A percentile compares a stretch with the other conserved stretches of the same genome.
These are phyloP conservation scores for Cenchrus purpureus DNA, from an alignment of 176 grass and related monocot species.

Conservation along the genomic window DNA sequence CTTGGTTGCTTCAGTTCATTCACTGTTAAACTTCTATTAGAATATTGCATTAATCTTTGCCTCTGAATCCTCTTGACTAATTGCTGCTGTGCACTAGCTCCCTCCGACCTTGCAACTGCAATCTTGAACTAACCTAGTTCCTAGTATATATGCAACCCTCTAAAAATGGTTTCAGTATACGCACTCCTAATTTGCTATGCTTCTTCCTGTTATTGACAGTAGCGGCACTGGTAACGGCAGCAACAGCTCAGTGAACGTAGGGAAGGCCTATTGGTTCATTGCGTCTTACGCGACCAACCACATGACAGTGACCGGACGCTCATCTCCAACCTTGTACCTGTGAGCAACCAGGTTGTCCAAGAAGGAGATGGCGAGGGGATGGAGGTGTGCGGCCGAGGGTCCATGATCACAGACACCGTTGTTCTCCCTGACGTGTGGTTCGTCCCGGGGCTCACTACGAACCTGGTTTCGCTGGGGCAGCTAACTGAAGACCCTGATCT, in stretches of 20 bases:
- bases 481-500: neutral
- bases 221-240: neutral
- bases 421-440: neutral
- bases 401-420: neutral
- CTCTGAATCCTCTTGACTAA: neutral
- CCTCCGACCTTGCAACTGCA: neutral
- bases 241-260: neutral
- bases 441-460: neutral
- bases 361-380: neutral
- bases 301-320: neutral
- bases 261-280: neutral
- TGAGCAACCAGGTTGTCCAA: neutral
- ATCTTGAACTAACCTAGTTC: neutral
- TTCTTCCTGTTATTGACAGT: neutral
- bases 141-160: no score
- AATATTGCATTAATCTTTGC: neutral
- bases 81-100: neutral
- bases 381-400: neutral
- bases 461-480: constrained; percentile 11
- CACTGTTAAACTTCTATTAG: neutral
- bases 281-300: neutral
- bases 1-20: neutral
- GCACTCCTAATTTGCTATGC: neutral
- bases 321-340: constrained; percentile 12
- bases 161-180: neutral